phyloP scores from a whole-genome alignment of 176 grass and related monocot species.

The Elymus sibiricus region DNA sequence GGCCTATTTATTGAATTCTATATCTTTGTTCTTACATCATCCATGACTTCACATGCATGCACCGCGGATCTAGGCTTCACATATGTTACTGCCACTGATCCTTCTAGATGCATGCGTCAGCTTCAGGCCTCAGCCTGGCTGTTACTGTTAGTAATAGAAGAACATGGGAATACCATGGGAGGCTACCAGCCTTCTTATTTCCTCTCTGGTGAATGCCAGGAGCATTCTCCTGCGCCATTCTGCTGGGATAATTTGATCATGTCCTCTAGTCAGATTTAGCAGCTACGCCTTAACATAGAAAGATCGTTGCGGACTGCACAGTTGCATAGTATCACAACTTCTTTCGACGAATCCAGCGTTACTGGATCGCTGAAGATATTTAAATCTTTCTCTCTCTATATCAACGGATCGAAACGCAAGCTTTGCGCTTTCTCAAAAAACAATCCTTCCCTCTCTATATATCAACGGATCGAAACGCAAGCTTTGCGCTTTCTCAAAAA shows the following conservation, averaged over 20 bases:
- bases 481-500: no score
- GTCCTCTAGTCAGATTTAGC: not conserved
- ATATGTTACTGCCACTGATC: not conserved
- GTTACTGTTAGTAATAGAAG: not conserved
- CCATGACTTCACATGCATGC: slow-evolving; percentile 15
- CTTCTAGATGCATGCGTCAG: slow-evolving; percentile 20
- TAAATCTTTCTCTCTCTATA: no score
- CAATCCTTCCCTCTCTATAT: no score
- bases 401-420: no score
- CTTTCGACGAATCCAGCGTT: not conserved
- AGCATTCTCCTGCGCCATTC: not conserved
- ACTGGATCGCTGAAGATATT: not conserved
- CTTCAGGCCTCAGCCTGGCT: not conserved
- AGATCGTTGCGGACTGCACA: not conserved
- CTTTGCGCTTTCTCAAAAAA: no score
- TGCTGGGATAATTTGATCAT: not conserved
- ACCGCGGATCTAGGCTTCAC: not conserved
- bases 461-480: no score
- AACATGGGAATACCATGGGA: not conserved
- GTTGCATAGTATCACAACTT: not conserved
- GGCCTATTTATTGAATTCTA: not conserved
- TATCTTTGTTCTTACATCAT: not conserved
- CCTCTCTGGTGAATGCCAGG: not conserved
- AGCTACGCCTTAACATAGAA: not conserved
- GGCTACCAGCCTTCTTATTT: not conserved